phyloP scores from a whole-genome alignment of 2,329 filamentous ascomycete genomes.

The Pochonia chlamydosporia region DNA sequence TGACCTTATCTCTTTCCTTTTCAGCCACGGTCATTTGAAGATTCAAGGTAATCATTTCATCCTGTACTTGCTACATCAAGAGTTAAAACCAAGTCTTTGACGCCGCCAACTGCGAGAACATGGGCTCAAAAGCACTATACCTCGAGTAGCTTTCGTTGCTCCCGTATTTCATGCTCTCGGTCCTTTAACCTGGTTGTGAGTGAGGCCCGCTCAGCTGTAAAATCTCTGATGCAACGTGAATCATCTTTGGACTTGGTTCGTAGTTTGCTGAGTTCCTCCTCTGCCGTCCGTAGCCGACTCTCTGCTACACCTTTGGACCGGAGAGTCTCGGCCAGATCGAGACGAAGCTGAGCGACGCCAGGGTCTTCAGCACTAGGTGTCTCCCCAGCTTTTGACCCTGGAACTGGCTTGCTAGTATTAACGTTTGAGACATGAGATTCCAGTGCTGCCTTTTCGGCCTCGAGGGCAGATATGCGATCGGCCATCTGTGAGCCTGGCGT shows the following conservation, averaged over 20 bases:
- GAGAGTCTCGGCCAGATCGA: slow-evolving; percentile 72
- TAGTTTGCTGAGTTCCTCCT: slow-evolving; percentile 59
- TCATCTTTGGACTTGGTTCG: slow-evolving; percentile 56
- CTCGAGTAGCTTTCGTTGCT: slow-evolving; percentile 78
- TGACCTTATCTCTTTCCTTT: slow-evolving; percentile 64
- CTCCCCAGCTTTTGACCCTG: slow-evolving; percentile 8
- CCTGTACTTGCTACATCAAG: slow-evolving; percentile 65
- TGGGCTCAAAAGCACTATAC: slow-evolving; percentile 29
- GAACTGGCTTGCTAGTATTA: slow-evolving; percentile 8
- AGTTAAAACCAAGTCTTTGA: neutral
- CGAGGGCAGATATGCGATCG: slow-evolving; percentile 59
- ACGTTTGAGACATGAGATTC: slow-evolving; percentile 22
- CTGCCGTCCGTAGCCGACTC: slow-evolving; percentile 54
- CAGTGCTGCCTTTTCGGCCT: slow-evolving; percentile 48
- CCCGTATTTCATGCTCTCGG: slow-evolving; percentile 76
- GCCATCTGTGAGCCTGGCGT: slow-evolving; percentile 56
- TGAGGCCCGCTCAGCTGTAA: slow-evolving; percentile 56
- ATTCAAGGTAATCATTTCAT: slow-evolving; percentile 84
- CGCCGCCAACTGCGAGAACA: neutral
- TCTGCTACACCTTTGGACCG: slow-evolving; percentile 66
- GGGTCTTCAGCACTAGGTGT: slow-evolving; percentile 21
- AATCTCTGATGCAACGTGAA: slow-evolving; percentile 50
- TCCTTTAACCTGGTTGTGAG: slow-evolving; percentile 67
- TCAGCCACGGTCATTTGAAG: slow-evolving; percentile 85
- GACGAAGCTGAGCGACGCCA: slow-evolving; percentile 45